Conservation (phyloP, 2,329 filamentous ascomycete genomes). For the Thelonectria blattea region DNA sequence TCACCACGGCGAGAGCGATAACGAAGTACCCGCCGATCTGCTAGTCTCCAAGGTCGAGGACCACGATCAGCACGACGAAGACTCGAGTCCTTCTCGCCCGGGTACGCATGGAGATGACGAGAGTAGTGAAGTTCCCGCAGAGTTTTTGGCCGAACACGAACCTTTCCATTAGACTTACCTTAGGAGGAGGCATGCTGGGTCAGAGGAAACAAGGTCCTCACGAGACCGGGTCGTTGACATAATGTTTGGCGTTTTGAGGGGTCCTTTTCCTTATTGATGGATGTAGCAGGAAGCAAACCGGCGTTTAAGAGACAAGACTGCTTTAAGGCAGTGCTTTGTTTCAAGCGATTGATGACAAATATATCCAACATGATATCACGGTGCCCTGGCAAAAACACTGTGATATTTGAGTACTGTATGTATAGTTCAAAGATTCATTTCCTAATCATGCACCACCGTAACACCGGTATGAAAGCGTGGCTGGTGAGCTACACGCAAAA, state of each 20-base stretch:
- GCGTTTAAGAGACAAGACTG: slow-evolving; percentile 14
- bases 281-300: neutral
- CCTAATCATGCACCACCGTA: slow-evolving; percentile 33
- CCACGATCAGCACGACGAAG: slow-evolving; percentile 22
- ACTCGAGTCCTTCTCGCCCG: slow-evolving; percentile 2
- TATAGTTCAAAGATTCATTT: slow-evolving; percentile 34
- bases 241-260: neutral
- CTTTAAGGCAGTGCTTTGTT: neutral
- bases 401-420: slow-evolving; percentile 18
- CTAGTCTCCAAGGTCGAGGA: slow-evolving; percentile 44
- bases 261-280: slow-evolving; percentile 10
- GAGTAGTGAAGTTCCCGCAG: slow-evolving; percentile 56
- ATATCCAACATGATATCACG: neutral
- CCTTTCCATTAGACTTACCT: slow-evolving; percentile 15
- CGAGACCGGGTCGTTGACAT: neutral
- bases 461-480: slow-evolving; percentile 34
- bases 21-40: slow-evolving; percentile 51
- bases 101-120: slow-evolving; percentile 46
- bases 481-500: slow-evolving; percentile 6
- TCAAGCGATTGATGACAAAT: neutral
- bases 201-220: neutral
- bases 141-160: slow-evolving; percentile 57
- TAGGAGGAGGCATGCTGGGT: neutral
- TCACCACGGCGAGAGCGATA: slow-evolving; percentile 42
- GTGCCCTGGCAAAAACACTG: neutral